Percentiles rank a stretch among this genome's conserved stretches.
These are phyloP conservation scores for Cylindrotheca closterium DNA, from an alignment of 108 stramenopile species.

Conservation along the genomic window DNA sequence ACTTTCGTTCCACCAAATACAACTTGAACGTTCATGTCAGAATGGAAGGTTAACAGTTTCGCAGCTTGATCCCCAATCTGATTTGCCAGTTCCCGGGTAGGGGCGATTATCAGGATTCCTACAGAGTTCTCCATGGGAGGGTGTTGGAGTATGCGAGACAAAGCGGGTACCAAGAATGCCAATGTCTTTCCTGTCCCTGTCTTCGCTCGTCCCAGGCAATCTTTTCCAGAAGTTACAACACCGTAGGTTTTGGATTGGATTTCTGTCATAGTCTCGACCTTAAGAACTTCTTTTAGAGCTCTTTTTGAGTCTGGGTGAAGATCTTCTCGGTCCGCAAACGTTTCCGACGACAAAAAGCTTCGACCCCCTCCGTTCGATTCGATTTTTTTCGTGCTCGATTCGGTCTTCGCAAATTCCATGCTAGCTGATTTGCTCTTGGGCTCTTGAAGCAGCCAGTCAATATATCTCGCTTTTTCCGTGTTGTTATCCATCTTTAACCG, in stretches of 20 bases:
- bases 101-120: conserved; percentile 77
- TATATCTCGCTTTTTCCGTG: conserved; percentile 10
- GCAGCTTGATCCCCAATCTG: conserved; percentile 84
- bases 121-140: conserved; percentile 3
- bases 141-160: conserved; percentile 36
- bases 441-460: conserved; percentile 9
- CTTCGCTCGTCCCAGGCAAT: conserved; percentile 85
- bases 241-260: conserved; percentile 83
- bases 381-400: background rate
- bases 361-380: conserved; percentile 12
- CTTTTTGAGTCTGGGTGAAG: conserved; percentile 39
- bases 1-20: conserved; percentile 79
- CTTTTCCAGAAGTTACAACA: conserved; percentile 45
- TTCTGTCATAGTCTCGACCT: conserved; percentile 74
- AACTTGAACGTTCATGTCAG: conserved; percentile 36
- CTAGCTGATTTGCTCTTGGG: background rate
- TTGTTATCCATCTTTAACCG: background rate
- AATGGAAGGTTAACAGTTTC: conserved; percentile 37
- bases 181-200: conserved; percentile 97
- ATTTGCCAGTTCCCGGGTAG: conserved; percentile 89
- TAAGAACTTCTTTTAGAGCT: conserved; percentile 33
- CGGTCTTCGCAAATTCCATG: background rate
- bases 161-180: conserved; percentile 91
- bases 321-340: conserved; percentile 43
- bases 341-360: conserved; percentile 43